phyloP scores from a whole-genome alignment of 345 rosid species.

The Camelina neglecta region DNA sequence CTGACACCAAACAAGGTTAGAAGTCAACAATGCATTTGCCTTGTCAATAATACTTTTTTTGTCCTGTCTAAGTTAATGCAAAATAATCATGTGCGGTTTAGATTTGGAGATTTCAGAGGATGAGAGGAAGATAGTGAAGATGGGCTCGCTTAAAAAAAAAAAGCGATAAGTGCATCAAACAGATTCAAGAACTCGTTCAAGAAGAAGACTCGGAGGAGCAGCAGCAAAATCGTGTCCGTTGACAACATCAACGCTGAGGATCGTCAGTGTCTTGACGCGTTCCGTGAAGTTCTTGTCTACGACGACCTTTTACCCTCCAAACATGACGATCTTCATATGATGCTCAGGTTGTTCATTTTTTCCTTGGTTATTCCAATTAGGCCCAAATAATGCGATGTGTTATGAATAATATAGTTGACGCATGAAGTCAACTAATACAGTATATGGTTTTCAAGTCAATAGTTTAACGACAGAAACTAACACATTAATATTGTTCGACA shows the following conservation, averaged over 20 bases:
- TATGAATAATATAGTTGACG: not conserved
- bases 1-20: slow-evolving; percentile 48
- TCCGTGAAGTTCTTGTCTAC: slow-evolving; percentile 69
- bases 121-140: slow-evolving; percentile 66
- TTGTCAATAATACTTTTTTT: not conserved
- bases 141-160: slow-evolving; percentile 74
- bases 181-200: slow-evolving; percentile 75
- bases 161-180: slow-evolving; percentile 78
- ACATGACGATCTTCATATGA: slow-evolving; percentile 81
- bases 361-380: not conserved
- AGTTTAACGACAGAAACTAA: too few species aligned
- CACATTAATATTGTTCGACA: not conserved
- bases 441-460: not conserved
- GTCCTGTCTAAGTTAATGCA: not conserved
- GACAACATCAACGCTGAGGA: slow-evolving; percentile 69
- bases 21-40: slow-evolving; percentile 31
- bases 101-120: slow-evolving; percentile 64
- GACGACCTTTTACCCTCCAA: slow-evolving; percentile 68
- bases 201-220: slow-evolving; percentile 57
- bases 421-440: slow-evolving; percentile 18
- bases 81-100: not conserved
- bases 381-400: not conserved
- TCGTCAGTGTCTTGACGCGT: slow-evolving; percentile 64
- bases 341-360: slow-evolving; percentile 64
- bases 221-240: slow-evolving; percentile 66